Conservation (phyloP, 2,329 filamentous ascomycete species). For the Fusarium bulbicola region DNA sequence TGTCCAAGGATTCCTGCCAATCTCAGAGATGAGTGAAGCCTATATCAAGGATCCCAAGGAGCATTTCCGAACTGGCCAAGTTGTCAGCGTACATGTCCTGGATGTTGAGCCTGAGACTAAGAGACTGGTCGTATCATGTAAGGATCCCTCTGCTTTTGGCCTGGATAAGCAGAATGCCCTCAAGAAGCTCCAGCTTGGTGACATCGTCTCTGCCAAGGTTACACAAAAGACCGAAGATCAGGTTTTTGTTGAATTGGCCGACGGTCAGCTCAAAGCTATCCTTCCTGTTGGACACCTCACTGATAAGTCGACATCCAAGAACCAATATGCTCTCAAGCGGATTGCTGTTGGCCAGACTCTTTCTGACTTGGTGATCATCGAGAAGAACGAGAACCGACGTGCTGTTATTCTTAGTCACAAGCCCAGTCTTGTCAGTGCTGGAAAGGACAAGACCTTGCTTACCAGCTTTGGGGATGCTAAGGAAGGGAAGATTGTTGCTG, state of each 20-base stretch:
- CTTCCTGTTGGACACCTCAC: slow-evolving; percentile 82
- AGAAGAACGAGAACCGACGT: slow-evolving; percentile 81
- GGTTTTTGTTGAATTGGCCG: slow-evolving; percentile 78
- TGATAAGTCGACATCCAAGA: slow-evolving; percentile 85
- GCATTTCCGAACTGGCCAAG: slow-evolving; percentile 91
- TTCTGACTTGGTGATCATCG: slow-evolving; percentile 83
- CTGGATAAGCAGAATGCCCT: slow-evolving; percentile 79
- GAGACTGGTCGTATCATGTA: slow-evolving; percentile 89
- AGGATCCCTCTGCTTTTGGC: slow-evolving; percentile 82
- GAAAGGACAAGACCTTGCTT: slow-evolving; percentile 77
- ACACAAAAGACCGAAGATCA: slow-evolving; percentile 83
- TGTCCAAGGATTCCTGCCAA: slow-evolving; percentile 86
- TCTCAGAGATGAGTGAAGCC: slow-evolving; percentile 97
- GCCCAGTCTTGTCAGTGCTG: slow-evolving; percentile 79
- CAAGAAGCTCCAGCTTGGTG: slow-evolving; percentile 76
- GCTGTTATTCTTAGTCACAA: slow-evolving; percentile 84
- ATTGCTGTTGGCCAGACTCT: slow-evolving; percentile 86
- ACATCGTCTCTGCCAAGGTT: slow-evolving; percentile 80
- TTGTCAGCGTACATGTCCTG: slow-evolving; percentile 88
- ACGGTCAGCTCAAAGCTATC: slow-evolving; percentile 78
- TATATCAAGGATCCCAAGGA: slow-evolving; percentile 89
- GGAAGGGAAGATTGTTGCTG: slow-evolving; percentile 73
- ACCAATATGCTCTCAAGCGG: slow-evolving; percentile 78
- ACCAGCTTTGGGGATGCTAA: slow-evolving; percentile 75
- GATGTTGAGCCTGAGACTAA: slow-evolving; percentile 76